Conservation (phyloP, 2,329 filamentous ascomycete genomes). For the Zymoseptoria pseudotritici region DNA sequence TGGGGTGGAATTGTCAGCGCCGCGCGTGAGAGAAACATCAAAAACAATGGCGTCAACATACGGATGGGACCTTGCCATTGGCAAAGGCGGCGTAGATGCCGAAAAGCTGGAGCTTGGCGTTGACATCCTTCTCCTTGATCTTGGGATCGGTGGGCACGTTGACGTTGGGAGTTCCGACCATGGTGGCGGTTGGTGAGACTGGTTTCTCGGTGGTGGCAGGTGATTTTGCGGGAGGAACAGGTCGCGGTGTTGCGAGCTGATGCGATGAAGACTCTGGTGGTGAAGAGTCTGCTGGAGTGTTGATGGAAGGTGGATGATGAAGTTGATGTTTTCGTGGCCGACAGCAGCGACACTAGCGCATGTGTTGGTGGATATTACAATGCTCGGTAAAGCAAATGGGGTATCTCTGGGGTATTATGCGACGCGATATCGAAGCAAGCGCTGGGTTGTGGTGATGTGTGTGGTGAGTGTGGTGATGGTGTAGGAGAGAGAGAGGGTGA, state of each 20-base stretch:
- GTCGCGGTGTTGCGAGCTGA: background rate
- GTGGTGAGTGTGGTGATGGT: background rate
- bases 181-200: constrained; percentile 10
- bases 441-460: background rate
- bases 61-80: constrained; percentile 82
- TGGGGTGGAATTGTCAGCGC: background rate
- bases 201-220: background rate
- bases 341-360: constrained; percentile 4
- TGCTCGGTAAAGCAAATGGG: constrained; percentile 2
- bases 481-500: background rate
- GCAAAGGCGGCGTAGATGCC: constrained; percentile 84
- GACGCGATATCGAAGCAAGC: background rate
- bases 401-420: constrained; percentile 11
- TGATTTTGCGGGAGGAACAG: background rate
- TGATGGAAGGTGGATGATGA: background rate
- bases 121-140: constrained; percentile 77
- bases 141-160: constrained; percentile 68
- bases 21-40: background rate
- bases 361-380: constrained; percentile 1
- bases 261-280: background rate
- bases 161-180: constrained; percentile 40
- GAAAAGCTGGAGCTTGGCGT: constrained; percentile 89
- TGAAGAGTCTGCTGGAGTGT: constrained; percentile 1
- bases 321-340: constrained; percentile 4
- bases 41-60: constrained; percentile 40